Conservation (phyloP, 2,329 filamentous ascomycete species). For the Cordyceps fumosorosea region DNA sequence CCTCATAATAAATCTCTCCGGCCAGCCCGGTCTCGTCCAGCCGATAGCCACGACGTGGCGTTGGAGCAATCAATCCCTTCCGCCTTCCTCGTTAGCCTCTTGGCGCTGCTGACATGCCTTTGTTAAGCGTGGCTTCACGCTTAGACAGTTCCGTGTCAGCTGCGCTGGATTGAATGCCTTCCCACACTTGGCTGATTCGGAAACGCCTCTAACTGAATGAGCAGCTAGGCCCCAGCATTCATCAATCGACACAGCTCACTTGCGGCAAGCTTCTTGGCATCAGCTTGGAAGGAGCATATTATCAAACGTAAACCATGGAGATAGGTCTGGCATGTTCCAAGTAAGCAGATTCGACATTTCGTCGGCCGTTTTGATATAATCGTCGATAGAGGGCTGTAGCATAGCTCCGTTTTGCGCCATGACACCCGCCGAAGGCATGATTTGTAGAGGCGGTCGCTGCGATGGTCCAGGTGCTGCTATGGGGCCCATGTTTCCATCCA, state of each 20-base stretch:
- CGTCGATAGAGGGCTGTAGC: constrained; percentile 17
- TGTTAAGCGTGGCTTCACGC: not conserved
- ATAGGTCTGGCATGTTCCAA: constrained; percentile 18
- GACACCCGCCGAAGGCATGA: constrained; percentile 14
- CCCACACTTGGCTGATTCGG: not conserved
- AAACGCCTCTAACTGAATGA: not conserved
- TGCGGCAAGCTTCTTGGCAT: not conserved
- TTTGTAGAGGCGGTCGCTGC: constrained; percentile 13
- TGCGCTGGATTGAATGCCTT: not conserved
- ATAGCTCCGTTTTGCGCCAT: constrained; percentile 15
- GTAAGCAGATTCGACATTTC: constrained; percentile 22
- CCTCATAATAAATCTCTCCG: not conserved
- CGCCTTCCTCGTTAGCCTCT: not conserved
- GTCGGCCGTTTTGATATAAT: constrained; percentile 21
- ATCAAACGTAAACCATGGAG: constrained; percentile 14
- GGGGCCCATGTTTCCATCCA: constrained; percentile 5
- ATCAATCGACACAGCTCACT: not conserved
- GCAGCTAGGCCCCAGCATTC: not conserved
- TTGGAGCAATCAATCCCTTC: not conserved
- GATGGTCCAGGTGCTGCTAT: constrained; percentile 2
- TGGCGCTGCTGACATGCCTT: constrained; percentile 8
- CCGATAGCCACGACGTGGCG: not conserved
- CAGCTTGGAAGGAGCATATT: constrained; percentile 10
- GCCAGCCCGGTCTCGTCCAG: not conserved
- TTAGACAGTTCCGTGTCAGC: not conserved